Base-by-base conservation (phyloP, 768 basidiomycete species). In the Panus rudis region DNA sequence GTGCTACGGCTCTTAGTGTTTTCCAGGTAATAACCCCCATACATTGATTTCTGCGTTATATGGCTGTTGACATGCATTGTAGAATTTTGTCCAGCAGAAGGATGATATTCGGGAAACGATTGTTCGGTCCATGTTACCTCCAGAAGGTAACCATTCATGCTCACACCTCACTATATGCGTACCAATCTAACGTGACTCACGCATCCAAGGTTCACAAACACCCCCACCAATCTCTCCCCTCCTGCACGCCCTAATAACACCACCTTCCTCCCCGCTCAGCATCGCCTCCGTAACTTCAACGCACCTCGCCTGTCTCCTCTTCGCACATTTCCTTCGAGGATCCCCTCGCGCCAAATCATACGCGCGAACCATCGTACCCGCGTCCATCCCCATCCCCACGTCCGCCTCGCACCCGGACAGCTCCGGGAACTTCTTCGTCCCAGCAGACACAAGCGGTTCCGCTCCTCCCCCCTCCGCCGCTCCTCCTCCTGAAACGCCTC, bases 41-140 rank as follows among this genome's bases (percentile, higher is more conserved):
- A 32, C 12, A 13, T 37, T n/a, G 12, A 17, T 42, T 19, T 23
- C 33, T 23, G 19, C 1, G 5, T 33, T 16, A 32, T 6, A 19
- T 43, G n/a, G n/a, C n/a, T 52, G 4, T 30, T 51, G 17, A 31
- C 49, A 47, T 17, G 11, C 13, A 7, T 21, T 41, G 39, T 23
- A 84, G 85, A 88, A 87, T 55, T 87, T 87, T 60, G 81, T 82
- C 16, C n/a, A n/a, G 16, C 73, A 78, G 43, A 78, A 79, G 56
- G 83, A 88, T 21, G 82, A 86, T 42, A 72, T 84, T 45, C 70
- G 72, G 39, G 69, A 78, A 49, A 79, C 78, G 0, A 82, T 90
- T 43, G 57, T 91, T 16, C 77, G 79, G 43, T 75, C 76, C 13
- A 85, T 89, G 84, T 64, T 84, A 19, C 75, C 82, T n/a, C 56